phyloP scores from a whole-genome alignment of 495 filamentous ascomycete genomes.

The Xylona heveae region DNA sequence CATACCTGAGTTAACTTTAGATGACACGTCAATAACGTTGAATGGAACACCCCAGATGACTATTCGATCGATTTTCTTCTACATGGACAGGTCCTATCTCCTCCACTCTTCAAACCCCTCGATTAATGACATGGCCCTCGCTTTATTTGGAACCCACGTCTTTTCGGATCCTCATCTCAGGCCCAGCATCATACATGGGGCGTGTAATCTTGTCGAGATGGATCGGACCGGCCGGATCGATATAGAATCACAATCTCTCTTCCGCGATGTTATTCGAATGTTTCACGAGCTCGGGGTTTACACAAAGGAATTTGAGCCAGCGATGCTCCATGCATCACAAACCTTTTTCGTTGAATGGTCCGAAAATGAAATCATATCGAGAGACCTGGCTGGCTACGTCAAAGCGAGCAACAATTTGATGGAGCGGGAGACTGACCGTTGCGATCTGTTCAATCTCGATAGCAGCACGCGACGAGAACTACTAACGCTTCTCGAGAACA shows the following conservation, averaged over 20 bases:
- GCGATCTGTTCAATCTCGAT: conserved; percentile 60
- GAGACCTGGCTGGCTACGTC: conserved; percentile 48
- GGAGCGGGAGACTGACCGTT: conserved; percentile 44
- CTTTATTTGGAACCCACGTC: conserved; percentile 31
- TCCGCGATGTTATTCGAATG: conserved; percentile 55
- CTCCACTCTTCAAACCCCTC: conserved; percentile 35
- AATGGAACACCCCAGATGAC: conserved; percentile 41
- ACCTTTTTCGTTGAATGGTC: conserved; percentile 44
- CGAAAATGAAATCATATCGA: conserved; percentile 28
- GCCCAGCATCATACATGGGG: conserved; percentile 39
- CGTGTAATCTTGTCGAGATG: conserved; percentile 53
- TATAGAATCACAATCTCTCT: conserved; percentile 15
- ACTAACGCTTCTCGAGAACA: conserved; percentile 42
- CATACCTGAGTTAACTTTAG: conserved; percentile 1
- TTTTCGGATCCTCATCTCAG: conserved; percentile 29
- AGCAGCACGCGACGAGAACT: conserved; percentile 58
- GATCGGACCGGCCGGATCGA: conserved; percentile 32
- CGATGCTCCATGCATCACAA: conserved; percentile 43
- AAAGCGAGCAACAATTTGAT: conserved; percentile 42
- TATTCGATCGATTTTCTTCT: conserved; percentile 74
- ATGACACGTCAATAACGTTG: conserved; percentile 4
- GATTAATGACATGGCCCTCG: conserved; percentile 34
- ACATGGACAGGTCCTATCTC: conserved; percentile 76
- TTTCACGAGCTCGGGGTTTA: conserved; percentile 68
- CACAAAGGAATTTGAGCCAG: conserved; percentile 52